Conservation (phyloP, 805 yeast species). For the Metschnikowia cubensis region DNA sequence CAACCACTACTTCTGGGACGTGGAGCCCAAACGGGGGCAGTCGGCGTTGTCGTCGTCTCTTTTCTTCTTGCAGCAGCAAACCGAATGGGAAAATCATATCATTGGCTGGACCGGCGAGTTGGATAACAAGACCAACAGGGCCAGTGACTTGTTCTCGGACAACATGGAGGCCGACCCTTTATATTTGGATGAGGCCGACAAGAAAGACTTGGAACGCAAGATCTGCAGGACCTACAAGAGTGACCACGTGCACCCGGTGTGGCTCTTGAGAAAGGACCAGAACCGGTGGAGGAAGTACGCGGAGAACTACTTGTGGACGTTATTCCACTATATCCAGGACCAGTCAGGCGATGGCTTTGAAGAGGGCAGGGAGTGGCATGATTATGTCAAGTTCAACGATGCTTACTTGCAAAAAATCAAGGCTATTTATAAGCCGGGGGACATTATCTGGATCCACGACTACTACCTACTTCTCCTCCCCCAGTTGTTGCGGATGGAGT, state of each 20-base stretch:
- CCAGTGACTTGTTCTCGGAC: conserved; percentile 20
- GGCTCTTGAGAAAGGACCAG: conserved; percentile 80
- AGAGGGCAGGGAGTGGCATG: conserved; percentile 75
- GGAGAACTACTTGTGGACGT: conserved; percentile 90
- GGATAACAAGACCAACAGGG: conserved; percentile 25
- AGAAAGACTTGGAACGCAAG: conserved; percentile 43
- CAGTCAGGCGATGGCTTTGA: conserved; percentile 64
- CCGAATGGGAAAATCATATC: conserved; percentile 82
- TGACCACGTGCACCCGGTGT: conserved; percentile 72
- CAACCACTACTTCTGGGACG: conserved; percentile 47
- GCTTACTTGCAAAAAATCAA: conserved; percentile 79
- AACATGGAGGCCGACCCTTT: conserved; percentile 52
- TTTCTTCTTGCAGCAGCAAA: conserved; percentile 54
- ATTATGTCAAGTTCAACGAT: conserved; percentile 86
- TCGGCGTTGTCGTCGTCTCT: conserved; percentile 80
- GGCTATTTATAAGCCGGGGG: conserved; percentile 78
- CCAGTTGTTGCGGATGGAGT: conserved; percentile 71
- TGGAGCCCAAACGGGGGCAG: conserved; percentile 70
- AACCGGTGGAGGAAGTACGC: conserved; percentile 85
- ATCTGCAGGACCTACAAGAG: conserved; percentile 46
- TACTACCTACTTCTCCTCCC: conserved; percentile 80
- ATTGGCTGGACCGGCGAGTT: conserved; percentile 97
- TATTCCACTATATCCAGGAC: conserved; percentile 86
- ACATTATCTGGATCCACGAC: conserved; percentile 89
- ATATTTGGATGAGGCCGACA: conserved; percentile 55